phyloP scores from a whole-genome alignment of 768 basidiomycete genomes.

The Russula sp. region DNA sequence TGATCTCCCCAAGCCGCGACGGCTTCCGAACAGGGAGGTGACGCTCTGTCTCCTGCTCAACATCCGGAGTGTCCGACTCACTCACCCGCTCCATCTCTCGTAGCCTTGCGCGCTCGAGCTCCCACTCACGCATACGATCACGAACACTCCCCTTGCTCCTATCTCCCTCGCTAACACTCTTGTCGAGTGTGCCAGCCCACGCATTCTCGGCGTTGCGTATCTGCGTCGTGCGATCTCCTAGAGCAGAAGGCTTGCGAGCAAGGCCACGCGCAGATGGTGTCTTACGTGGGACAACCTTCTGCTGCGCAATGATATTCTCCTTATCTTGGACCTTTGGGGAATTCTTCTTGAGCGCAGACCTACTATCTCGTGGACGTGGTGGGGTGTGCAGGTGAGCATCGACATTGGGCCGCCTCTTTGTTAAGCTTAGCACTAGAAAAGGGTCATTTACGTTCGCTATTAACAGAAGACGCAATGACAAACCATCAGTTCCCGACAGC shows the following conservation, averaged over 20 bases:
- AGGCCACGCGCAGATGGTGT: conserved; percentile 20
- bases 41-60: conserved; percentile 16
- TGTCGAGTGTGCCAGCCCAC: conserved; percentile 25
- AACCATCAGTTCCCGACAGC: conserved; percentile 21
- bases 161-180: conserved; percentile 32
- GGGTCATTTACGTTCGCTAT: not conserved
- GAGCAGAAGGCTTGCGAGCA: conserved; percentile 32
- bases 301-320: conserved; percentile 16
- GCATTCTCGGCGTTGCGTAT: conserved; percentile 33
- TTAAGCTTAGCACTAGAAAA: conserved; percentile 14
- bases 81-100: conserved; percentile 62
- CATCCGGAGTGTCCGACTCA: conserved; percentile 31
- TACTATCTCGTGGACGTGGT: conserved; percentile 13
- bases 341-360: conserved; percentile 3
- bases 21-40: conserved; percentile 15
- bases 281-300: conserved; percentile 18
- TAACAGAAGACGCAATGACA: not conserved
- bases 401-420: conserved; percentile 24
- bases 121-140: conserved; percentile 73
- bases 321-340: conserved; percentile 19
- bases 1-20: conserved; percentile 18
- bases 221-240: conserved; percentile 20
- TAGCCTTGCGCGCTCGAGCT: conserved; percentile 63
- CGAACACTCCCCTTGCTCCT: conserved; percentile 38
- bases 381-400: conserved; percentile 15